A percentile compares a stretch with the other conserved stretches of the same genome.
Conservation (phyloP, 2,329 filamentous ascomycete species). For the Leptographium galeiforme region DNA sequence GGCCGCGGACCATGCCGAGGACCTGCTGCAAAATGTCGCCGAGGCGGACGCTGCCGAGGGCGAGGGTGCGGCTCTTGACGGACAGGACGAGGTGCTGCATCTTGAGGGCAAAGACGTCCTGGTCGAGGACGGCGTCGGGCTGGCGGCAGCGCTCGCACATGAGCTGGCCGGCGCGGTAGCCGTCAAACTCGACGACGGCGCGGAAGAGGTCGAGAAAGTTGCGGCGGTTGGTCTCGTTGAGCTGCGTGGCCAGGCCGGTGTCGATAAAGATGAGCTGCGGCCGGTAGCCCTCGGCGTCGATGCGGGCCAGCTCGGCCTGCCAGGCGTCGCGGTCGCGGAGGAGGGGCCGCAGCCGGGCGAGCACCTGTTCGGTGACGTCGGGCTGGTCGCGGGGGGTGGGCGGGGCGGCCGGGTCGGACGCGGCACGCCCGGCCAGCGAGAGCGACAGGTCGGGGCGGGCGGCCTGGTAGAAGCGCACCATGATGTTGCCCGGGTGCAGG, state of each 20-base stretch:
- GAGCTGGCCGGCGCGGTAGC: conserved; percentile 83
- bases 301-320: conserved; percentile 57
- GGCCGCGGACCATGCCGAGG: conserved; percentile 74
- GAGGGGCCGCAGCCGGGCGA: conserved; percentile 65
- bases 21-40: conserved; percentile 90
- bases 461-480: conserved; percentile 94
- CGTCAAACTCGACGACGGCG: conserved; percentile 90
- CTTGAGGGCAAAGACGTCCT: conserved; percentile 82
- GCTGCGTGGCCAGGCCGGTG: conserved; percentile 84
- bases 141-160: conserved; percentile 95
- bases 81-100: conserved; percentile 93
- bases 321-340: conserved; percentile 54
- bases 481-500: conserved; percentile 94
- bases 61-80: conserved; percentile 83
- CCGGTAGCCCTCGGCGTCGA: conserved; percentile 78
- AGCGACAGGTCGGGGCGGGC: conserved; percentile 49
- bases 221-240: conserved; percentile 70
- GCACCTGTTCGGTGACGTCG: conserved; percentile 79
- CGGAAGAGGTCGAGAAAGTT: conserved; percentile 97
- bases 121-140: conserved; percentile 75
- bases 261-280: conserved; percentile 97
- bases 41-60: conserved; percentile 88
- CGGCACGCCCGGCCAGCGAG: background rate
- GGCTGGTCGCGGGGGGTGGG: conserved; percentile 10
- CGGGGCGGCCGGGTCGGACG: background rate